Base-by-base conservation (phyloP, 176 grass and related monocot genomes). In the Cymbopogon citratus region DNA sequence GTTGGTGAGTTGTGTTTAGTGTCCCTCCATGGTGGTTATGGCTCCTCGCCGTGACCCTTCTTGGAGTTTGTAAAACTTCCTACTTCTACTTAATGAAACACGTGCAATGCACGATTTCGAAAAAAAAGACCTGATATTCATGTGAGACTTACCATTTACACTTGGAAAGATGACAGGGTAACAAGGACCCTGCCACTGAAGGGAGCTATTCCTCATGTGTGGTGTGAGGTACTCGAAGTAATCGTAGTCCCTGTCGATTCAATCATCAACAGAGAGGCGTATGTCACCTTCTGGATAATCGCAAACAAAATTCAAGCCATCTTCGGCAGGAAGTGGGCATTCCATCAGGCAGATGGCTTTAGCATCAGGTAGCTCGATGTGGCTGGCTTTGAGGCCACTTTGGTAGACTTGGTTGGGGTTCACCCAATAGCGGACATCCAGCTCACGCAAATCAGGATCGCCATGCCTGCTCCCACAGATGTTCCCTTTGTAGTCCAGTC, bases 161-260 rank as follows among this genome's bases (percentile, higher is more conserved):
- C 95, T 98, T 43, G 95, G 95, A 87, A 98, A 98, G 75, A 98
- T 94, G 81, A 98, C 82, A 64, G 95, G 95, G 73, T 94, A 98
- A 60, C 95, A 98, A 43, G 95, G 95, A 62, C 95, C 95, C 83
- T 98, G 95, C 77, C 92, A 82, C 88, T 92, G 92, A 83, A 98
- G 86, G 81, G 92, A 94, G 43, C 80, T 92, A 85, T 98, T 98
- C 10, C 90, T 88, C 95, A 98, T 98, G 1, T 92, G 90, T 66
- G 90, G 86, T 48, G 92, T 92, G 75, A 98, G 95, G 78, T 81
- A 98, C 75, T 98, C 95, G 8, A 94, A 98, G 80, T 98, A 98
- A 88, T 98, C 95, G 60, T 98, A 98, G 66, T 98, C 92, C 66
- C 92, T 92, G 77, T 98, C 86, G 21, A 98, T 98, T 92, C 95